A percentile compares a stretch with the other conserved stretches of the same genome.
Conservation (phyloP, 2,329 filamentous ascomycete species). For the Penicillium sp. region DNA sequence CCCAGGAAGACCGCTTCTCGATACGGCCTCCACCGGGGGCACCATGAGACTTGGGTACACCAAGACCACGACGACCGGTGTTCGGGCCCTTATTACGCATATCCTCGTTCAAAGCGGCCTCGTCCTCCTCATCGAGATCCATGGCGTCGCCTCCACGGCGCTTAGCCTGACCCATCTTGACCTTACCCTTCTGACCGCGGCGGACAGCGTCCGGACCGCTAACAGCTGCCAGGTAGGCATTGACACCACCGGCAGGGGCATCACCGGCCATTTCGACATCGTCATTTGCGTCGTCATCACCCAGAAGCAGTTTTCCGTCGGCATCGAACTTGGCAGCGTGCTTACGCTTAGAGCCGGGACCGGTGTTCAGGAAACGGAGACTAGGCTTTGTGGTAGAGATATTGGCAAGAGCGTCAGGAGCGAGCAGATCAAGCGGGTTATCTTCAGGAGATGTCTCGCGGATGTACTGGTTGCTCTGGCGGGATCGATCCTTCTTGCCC, state of each 20-base stretch:
- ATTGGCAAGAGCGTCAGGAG: conserved; percentile 83
- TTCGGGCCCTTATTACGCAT: conserved; percentile 16
- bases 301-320: conserved; percentile 48
- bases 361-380: conserved; percentile 45
- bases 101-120: conserved; percentile 19
- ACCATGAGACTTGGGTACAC: conserved; percentile 27
- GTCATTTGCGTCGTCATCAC: conserved; percentile 29
- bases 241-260: conserved; percentile 45
- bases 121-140: conserved; percentile 45
- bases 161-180: conserved; percentile 58
- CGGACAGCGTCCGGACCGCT: conserved; percentile 60
- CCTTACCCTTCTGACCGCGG: conserved; percentile 59
- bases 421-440: conserved; percentile 91
- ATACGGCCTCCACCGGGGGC: conserved; percentile 24
- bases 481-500: conserved; percentile 43
- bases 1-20: conserved; percentile 26
- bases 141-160: conserved; percentile 39
- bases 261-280: conserved; percentile 39
- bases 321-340: conserved; percentile 45
- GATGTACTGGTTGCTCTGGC: conserved; percentile 71
- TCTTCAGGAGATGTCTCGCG: conserved; percentile 78
- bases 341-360: conserved; percentile 39
- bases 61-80: conserved; percentile 23
- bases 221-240: conserved; percentile 63
- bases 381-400: conserved; percentile 87